Evolutionary conservation across 1,284 basidiomycete species (phyloP).

Genomic region (Athelia sp.): DNA sequence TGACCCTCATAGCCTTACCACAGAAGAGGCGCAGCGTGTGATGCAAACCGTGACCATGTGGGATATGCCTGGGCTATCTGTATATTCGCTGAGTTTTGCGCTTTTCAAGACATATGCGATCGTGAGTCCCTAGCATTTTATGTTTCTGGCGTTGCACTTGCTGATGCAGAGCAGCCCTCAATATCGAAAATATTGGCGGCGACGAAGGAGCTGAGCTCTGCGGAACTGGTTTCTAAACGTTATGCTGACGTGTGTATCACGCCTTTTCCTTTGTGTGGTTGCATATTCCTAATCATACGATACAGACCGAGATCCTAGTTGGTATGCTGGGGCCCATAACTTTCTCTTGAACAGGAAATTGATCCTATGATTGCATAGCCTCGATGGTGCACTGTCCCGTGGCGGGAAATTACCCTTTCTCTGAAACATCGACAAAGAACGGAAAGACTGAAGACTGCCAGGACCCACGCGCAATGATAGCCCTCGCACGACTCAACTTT

Average conservation of each 20-base stretch:
- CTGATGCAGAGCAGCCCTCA: slow-evolving; percentile 27
- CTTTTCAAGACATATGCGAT: slow-evolving; percentile 46
- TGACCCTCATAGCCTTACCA: slow-evolving; percentile 26
- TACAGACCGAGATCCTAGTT: slow-evolving; percentile 37
- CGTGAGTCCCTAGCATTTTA: slow-evolving; percentile 24
- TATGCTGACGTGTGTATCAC: slow-evolving; percentile 37
- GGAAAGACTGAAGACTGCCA: slow-evolving; percentile 8
- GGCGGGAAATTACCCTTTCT: no score
- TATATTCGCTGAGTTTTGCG: slow-evolving; percentile 36
- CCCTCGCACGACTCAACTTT: slow-evolving; percentile 41
- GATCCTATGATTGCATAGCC: no score
- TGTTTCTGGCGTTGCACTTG: no score
- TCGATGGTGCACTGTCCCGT: no score
- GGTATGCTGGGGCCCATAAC: slow-evolving; percentile 14
- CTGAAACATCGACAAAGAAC: slow-evolving; percentile 14
- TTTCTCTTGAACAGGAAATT: no score
- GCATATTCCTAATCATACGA: not conserved
- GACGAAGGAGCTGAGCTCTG: slow-evolving; percentile 32
- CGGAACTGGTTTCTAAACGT: slow-evolving; percentile 31
- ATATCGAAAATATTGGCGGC: slow-evolving; percentile 35
- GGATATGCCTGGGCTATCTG: slow-evolving; percentile 38
- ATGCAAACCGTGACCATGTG: slow-evolving; percentile 25
- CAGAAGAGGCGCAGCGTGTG: slow-evolving; percentile 40
- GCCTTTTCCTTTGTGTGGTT: not conserved
- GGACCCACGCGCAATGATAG: slow-evolving; percentile 39